Base-by-base conservation (phyloP, 192 early-diverging fungal species). In the Coemansia sp. region DNA sequence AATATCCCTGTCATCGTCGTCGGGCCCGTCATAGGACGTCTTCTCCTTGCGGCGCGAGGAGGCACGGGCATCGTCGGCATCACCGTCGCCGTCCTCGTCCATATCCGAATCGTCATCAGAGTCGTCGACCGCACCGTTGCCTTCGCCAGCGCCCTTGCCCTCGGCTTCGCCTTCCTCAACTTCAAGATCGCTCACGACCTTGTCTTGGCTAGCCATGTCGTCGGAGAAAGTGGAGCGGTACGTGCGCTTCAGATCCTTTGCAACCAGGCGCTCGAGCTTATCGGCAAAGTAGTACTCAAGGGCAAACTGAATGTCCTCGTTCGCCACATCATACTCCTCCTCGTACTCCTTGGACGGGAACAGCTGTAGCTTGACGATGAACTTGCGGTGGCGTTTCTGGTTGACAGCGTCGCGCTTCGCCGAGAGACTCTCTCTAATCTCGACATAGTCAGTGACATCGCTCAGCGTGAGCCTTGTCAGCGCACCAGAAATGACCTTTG, bases 371-470 rank as follows among this genome's bases (percentile, higher is more conserved):
- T 89, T 88, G 36, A 99, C 79, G 10, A 84, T 88, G 61, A 95
- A 89, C 46, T 89, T 75, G 84, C 94, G 95, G 59, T 83, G 70
- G 34, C 95, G 89, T 22, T 55, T 62, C 53, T 65, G 61, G 46
- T 75, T 64, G 0, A 15, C 23, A 0, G 73, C 32, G 33, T 71
- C 55, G 7, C 71, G 72, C 67, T 86, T 86, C 15, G 79, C 72
- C 22, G 84, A 81, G 23, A 96, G 75, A 2, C 85, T 70, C 84
- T 98, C 96, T 17, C 83, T 84, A 11, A 98, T 92, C 45, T 84
- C 87, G 45, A 98, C 90, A 53, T 88, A 84, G 62, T 98, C 93
- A 42, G 92, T 89, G 49, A 99, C 76, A 60, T 98, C 90, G 36
- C 89, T 74, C 35, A 99, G 77, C 0, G 87, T 90, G 43, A 98